Conservation (phyloP, 208 protist species). For the Herpetomonas samuelpessoai region DNA sequence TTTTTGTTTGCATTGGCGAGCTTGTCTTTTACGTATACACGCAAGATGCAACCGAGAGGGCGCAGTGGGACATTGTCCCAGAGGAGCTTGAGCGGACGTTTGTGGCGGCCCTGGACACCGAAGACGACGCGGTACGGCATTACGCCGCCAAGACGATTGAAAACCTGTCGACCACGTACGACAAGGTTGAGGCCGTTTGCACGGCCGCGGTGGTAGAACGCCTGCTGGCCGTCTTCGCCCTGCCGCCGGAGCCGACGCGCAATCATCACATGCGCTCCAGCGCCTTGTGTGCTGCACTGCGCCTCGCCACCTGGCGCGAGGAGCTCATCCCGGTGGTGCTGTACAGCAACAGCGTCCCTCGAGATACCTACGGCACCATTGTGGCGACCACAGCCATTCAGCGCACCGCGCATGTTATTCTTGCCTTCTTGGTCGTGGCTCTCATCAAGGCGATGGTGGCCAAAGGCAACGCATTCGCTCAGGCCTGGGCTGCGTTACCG, state of each 20-base stretch:
- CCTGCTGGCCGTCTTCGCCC: conserved; percentile 63
- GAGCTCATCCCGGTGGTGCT: conserved; percentile 57
- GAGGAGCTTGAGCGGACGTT: conserved; percentile 40
- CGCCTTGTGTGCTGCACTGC: conserved; percentile 74
- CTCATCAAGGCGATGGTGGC: conserved; percentile 56
- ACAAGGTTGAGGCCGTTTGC: conserved; percentile 51
- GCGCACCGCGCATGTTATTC: conserved; percentile 67
- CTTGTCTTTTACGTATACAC: conserved; percentile 89
- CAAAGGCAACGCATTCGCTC: conserved; percentile 41
- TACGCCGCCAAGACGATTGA: conserved; percentile 90
- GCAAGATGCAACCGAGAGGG: conserved; percentile 59
- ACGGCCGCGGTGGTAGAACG: conserved; percentile 45
- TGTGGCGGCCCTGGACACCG: conserved; percentile 39
- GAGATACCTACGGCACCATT: conserved; percentile 40
- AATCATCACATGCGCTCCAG: conserved; percentile 82
- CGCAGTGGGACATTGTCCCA: conserved; percentile 53
- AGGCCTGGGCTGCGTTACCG: conserved; percentile 27
- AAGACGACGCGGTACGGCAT: conserved; percentile 84
- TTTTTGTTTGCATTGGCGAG: conserved; percentile 84
- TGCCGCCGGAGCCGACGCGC: conserved; percentile 33
- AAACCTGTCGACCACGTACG: conserved; percentile 76
- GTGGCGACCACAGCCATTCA: conserved; percentile 35
- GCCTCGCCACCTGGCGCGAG: conserved; percentile 68
- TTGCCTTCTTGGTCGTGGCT: conserved; percentile 75
- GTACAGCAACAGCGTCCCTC: conserved; percentile 40